Base-by-base conservation (phyloP, 2,329 filamentous ascomycete genomes). In the Onygena corvina region DNA sequence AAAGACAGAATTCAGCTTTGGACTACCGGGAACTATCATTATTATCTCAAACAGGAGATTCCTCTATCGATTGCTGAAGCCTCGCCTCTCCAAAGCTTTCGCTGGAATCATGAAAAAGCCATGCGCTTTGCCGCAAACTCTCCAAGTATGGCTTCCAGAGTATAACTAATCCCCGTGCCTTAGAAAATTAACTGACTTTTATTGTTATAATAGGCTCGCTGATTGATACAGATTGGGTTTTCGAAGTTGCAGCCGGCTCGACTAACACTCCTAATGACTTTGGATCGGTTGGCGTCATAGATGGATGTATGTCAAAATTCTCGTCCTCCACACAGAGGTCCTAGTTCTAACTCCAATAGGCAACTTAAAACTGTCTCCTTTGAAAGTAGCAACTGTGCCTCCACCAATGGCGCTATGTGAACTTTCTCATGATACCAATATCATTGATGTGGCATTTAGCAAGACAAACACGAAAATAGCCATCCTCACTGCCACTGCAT, bases 1-100 rank as follows among this genome's bases (percentile, higher is more conserved):
- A 71, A 72, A 27, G 78, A 88, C 55, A 76, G 79, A 50, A 70
- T 92, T n/a, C 92, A 98, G 61, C 71, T 98, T 1, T 98, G 92
- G 92, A 94, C 88, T 0, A 94, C 84, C 76, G 85, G 87, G 16
- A 98, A 98, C 64, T 98, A 98, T 58, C 86, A 96, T 63, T 98
- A 92, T 78, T 96, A 96, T 64, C 73, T 98, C 12, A 98, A 98
- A 69, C 88, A 94, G 63, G 88, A 95, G 62, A 73, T 95, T 4
- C 67, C 70, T 4, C 68, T 75, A 4, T 58, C 64, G 5, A 53
- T 58, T 23, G 59, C 60, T 18, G 46, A 56, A 9, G 54, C 53
- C 7, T 50, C 56, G 31, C 40, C 53, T 31, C 59, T 61, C 6
- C 60, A 59, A 30, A 56, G 60, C 14, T 61, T 72, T 49, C 62